phyloP scores from a whole-genome alignment of 225 moss, liverwort and hornwort genomes.

The Physcomitrellopsis africana region DNA sequence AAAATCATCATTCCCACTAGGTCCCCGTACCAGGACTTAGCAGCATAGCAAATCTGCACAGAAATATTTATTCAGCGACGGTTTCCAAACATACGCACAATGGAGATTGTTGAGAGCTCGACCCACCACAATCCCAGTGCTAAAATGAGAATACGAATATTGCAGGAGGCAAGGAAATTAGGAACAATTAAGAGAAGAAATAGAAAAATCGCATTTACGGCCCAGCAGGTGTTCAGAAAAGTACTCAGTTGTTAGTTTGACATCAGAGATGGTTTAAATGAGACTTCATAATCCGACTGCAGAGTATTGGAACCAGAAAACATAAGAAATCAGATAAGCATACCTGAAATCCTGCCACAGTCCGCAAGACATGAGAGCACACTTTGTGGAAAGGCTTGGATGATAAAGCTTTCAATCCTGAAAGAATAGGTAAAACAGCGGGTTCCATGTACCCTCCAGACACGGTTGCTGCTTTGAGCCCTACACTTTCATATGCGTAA shows the following conservation, averaged over 20 bases:
- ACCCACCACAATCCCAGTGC: constrained; percentile 2
- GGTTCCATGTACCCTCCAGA: constrained; percentile 74
- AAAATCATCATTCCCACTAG: constrained; percentile 93
- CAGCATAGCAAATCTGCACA: constrained; percentile 91
- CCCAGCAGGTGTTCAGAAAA: neutral
- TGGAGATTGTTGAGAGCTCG: neutral
- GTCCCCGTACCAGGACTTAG: constrained; percentile 98
- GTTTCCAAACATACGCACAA: neutral
- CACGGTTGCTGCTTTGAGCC: constrained; percentile 55
- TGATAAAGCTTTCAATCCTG: constrained; percentile 56
- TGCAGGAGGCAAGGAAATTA: constrained; percentile 6
- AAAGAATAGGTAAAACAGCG: constrained; percentile 59
- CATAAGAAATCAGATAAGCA: constrained; percentile 2
- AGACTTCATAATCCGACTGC: constrained; percentile 5
- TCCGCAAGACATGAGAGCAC: constrained; percentile 82
- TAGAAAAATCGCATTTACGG: neutral
- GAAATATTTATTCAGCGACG: constrained; percentile 10
- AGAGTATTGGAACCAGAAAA: constrained; percentile 20
- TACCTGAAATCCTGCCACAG: constrained; percentile 96
- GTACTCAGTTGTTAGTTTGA: constrained; percentile 1
- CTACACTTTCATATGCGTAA: constrained; percentile 81
- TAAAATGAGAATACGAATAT: constrained; percentile 10
- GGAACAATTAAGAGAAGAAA: constrained; percentile 10
- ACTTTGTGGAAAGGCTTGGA: constrained; percentile 84
- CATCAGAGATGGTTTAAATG: constrained; percentile 6